Base-by-base conservation (phyloP, 2,329 filamentous ascomycete species). In the Diplocarpon mali region DNA sequence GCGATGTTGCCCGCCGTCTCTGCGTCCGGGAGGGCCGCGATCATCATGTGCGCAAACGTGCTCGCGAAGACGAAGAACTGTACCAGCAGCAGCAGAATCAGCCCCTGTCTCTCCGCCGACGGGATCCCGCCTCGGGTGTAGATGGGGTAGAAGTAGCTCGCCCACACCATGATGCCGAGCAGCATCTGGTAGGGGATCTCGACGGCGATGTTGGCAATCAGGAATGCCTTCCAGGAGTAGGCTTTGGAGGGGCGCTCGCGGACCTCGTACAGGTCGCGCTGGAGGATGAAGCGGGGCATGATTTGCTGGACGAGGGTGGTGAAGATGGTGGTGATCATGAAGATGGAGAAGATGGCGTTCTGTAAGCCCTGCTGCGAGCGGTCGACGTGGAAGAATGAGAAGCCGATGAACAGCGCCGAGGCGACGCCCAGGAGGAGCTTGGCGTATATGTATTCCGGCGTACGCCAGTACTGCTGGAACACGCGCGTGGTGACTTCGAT, bases 161-260 rank as follows among this genome's bases (percentile, higher is more conserved):
- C 74, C 67, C 71, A 94, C 67, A 89, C 82, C 56, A 93, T 65
- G 14, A 81, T 71, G 1, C 78, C 77, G 69, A 86, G 81, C 34
- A 93, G 62, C 0, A 79, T 74, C 61, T 93, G 87, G 76, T 85
- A 95, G 0, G 87, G 86, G 3, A 95, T 70, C 63, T 95, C 89
- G 43, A 90, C 85, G 28, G 87, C 65, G 53, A 95, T 84, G 35
- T 61, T 61, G 8, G 59, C 56, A 2, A 60, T 57, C 1, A 62
- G 39, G 47, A 62, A 62, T 1, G 57, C 60, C 17, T 49, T 54
- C 60, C 60, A 62, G 73, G 42, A 50, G 38, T 62, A 62, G 2
- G 56, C 49, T 38, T 61, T 62, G 2, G 57, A 60, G n/a, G 59
- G 60, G 1, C 58, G 51, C 35, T 62, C 60, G 11, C 60, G 58